A percentile compares a stretch with the other conserved stretches of the same genome.
Conservation (phyloP, 2,329 filamentous ascomycete species). For the Fusarium sp. region DNA sequence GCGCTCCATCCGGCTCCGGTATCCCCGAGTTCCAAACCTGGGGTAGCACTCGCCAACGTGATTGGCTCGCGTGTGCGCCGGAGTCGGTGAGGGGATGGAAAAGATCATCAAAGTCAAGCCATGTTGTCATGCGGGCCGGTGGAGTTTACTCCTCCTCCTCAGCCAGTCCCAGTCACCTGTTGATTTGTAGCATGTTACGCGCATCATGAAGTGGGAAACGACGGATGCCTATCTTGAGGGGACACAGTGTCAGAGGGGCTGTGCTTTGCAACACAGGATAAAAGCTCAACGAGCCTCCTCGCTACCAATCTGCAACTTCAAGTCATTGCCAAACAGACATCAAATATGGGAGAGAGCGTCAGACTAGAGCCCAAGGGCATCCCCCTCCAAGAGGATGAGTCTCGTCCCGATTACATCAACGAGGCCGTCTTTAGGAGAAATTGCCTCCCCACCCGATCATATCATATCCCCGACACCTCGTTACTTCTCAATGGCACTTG, state of each 20-base stretch:
- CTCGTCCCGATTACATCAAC: conserved; percentile 61
- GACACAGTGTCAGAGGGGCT: conserved; percentile 1
- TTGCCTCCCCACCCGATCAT: conserved; percentile 63
- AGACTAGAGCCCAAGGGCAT: conserved; percentile 42
- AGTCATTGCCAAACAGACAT: background rate
- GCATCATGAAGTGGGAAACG: conserved; percentile 22
- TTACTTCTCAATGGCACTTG: conserved; percentile 67
- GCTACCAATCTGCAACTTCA: background rate
- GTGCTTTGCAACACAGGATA: conserved; percentile 15
- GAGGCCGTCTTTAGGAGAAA: conserved; percentile 65
- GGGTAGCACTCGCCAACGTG: background rate
- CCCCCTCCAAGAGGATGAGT: conserved; percentile 48
- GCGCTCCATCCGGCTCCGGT: conserved; percentile 31
- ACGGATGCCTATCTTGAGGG: conserved; percentile 12
- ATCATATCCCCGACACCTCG: conserved; percentile 63
- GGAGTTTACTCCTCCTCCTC: conserved; percentile 8
- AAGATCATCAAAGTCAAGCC: conserved; percentile 30
- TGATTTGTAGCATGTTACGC: background rate
- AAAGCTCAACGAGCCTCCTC: conserved; percentile 14
- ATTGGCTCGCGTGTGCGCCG: conserved; percentile 1
- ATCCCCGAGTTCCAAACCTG: conserved; percentile 20
- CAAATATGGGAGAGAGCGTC: conserved; percentile 35
- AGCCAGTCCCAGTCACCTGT: conserved; percentile 26
- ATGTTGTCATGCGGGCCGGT: conserved; percentile 30
- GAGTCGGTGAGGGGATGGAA: conserved; percentile 1